Percentiles rank a stretch among this genome's conserved stretches.
Conservation (phyloP, 768 basidiomycete species). For the Lentinula sp. region DNA sequence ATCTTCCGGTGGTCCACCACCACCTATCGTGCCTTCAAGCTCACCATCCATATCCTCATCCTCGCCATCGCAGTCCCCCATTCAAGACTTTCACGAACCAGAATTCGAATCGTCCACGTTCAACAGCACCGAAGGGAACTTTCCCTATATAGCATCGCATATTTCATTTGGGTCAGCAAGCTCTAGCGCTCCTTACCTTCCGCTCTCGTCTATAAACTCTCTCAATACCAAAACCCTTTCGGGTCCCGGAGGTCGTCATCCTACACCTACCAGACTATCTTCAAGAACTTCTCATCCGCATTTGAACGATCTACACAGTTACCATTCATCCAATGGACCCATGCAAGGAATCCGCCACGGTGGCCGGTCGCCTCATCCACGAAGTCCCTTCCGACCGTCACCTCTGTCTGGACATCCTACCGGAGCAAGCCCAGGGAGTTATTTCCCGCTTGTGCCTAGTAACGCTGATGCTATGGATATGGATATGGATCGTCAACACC, state of each 20-base stretch:
- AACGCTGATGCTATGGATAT: background rate
- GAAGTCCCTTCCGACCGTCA: background rate
- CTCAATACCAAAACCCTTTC: background rate
- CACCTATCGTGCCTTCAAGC: background rate
- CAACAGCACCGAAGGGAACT: background rate
- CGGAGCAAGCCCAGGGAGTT: background rate
- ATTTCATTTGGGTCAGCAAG: background rate
- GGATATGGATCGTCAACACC: conserved; percentile 6
- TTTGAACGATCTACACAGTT: background rate
- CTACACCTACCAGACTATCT: background rate
- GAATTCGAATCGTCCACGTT: background rate
- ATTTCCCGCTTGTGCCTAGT: background rate
- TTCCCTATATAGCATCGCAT: background rate
- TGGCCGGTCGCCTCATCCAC: background rate
- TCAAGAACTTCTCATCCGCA: background rate
- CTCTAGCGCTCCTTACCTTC: background rate
- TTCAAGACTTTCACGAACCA: background rate
- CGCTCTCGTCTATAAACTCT: background rate
- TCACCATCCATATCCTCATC: background rate
- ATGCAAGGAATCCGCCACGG: background rate
- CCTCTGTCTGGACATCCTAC: background rate
- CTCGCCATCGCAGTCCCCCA: background rate
- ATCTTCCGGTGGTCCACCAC: background rate
- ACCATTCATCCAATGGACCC: background rate
- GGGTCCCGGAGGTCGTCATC: background rate